phyloP scores from a whole-genome alignment of 176 grass and related monocot species.

The Carex pumila region DNA sequence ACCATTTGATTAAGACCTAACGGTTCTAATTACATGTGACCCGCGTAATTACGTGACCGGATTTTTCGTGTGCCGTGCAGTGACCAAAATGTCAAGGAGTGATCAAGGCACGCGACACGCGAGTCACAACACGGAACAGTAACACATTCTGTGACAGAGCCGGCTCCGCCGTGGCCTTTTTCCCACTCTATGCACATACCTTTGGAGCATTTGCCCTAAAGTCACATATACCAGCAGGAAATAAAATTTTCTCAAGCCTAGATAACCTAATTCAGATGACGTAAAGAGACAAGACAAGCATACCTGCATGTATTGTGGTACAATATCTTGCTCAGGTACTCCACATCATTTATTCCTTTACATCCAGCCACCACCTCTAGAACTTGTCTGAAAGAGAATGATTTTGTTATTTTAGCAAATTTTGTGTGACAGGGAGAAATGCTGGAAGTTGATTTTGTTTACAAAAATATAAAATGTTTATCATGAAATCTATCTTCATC shows the following conservation, averaged over 20 bases:
- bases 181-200: not conserved
- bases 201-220: not conserved
- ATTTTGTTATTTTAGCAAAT: constrained; percentile 14
- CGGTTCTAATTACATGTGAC: too few relatives aligned
- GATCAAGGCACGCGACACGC: too few relatives aligned
- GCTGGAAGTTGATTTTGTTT: not conserved
- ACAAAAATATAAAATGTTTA: not conserved
- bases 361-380: constrained; percentile 75
- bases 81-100: too few relatives aligned
- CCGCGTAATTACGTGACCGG: too few relatives aligned
- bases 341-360: constrained; percentile 79
- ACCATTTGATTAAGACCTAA: too few relatives aligned
- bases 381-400: constrained; percentile 58
- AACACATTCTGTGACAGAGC: too few relatives aligned
- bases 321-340: constrained; percentile 65
- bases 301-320: constrained; percentile 95
- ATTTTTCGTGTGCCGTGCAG: too few relatives aligned
- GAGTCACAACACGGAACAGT: too few relatives aligned
- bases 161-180: too few relatives aligned
- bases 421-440: not conserved
- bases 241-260: not conserved
- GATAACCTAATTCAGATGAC: not conserved
- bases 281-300: not conserved
- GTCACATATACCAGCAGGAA: not conserved
- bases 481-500: not conserved